Evolutionary conservation across 306 rosid genomes (phyloP).

Genomic region (Quercus engelmannii): DNA sequence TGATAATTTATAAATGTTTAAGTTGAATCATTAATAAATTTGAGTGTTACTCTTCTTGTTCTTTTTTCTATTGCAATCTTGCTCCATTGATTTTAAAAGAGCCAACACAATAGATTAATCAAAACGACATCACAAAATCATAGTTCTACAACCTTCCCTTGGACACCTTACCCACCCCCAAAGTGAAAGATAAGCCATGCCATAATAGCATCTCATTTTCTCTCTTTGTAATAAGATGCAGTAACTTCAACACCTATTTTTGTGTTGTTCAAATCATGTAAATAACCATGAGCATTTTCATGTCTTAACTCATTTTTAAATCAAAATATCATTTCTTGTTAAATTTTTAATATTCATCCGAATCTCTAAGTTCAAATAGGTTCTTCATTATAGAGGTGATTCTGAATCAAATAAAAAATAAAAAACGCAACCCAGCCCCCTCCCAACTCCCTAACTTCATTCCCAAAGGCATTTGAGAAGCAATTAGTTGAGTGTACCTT

Average conservation of each 20-base stretch:
- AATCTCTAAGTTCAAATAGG: background rate
- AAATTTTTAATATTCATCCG: background rate
- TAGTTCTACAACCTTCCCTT: no score
- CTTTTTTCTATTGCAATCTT: no score
- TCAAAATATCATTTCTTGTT: background rate
- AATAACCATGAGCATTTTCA: background rate
- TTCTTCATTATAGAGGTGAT: background rate
- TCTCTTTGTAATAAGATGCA: background rate
- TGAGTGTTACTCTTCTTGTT: no score
- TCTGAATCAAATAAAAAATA: background rate
- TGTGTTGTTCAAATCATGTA: background rate
- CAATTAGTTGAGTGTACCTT: constrained; percentile 50
- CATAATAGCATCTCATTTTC: background rate
- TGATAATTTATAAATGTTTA: no score
- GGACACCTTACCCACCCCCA: no score
- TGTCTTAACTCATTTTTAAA: no score
- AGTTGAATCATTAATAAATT: no score
- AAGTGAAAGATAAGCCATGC: no score
- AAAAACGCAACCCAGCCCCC: background rate
- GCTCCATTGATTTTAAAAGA: no score
- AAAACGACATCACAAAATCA: no score
- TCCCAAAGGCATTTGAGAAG: background rate
- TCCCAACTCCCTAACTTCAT: background rate
- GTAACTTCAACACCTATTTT: background rate
- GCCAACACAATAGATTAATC: no score